Evolutionary conservation across 176 grass and related monocot genomes (phyloP).

Genomic region (Pontederia crassipes): DNA sequence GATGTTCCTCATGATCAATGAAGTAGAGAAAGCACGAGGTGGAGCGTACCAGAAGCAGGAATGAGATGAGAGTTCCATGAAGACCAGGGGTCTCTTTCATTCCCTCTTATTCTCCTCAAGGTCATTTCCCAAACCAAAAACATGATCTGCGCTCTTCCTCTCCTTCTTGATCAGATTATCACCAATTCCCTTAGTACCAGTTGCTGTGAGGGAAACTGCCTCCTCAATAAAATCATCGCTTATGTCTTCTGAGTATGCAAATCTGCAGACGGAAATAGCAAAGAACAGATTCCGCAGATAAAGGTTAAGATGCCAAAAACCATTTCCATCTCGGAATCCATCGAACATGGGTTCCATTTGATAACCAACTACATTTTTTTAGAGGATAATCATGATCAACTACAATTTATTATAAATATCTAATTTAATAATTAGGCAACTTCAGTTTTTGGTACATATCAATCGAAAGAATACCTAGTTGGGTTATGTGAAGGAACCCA

Average conservation of each 20-base stretch:
- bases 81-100: constrained; percentile 19
- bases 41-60: constrained; percentile 1
- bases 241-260: constrained; percentile 80
- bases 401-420: no score
- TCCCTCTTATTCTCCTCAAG: constrained; percentile 83
- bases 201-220: constrained; percentile 69
- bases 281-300: not conserved
- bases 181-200: constrained; percentile 66
- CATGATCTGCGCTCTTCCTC: constrained; percentile 36
- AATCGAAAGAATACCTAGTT: constrained; percentile 43
- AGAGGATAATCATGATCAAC: no score
- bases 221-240: constrained; percentile 85
- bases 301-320: not conserved
- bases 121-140: constrained; percentile 40
- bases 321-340: not conserved
- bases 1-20: no score
- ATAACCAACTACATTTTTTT: no score
- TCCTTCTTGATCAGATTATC: constrained; percentile 73
- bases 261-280: constrained; percentile 35
- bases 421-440: no score
- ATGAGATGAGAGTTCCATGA: constrained; percentile 23
- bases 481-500: constrained; percentile 86
- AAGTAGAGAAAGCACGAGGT: no score
- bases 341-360: not conserved
- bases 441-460: not conserved